A percentile compares a stretch with the other conserved stretches of the same genome.
Conservation (phyloP, 192 early-diverging fungal species). For the Thamnidium elegans region DNA sequence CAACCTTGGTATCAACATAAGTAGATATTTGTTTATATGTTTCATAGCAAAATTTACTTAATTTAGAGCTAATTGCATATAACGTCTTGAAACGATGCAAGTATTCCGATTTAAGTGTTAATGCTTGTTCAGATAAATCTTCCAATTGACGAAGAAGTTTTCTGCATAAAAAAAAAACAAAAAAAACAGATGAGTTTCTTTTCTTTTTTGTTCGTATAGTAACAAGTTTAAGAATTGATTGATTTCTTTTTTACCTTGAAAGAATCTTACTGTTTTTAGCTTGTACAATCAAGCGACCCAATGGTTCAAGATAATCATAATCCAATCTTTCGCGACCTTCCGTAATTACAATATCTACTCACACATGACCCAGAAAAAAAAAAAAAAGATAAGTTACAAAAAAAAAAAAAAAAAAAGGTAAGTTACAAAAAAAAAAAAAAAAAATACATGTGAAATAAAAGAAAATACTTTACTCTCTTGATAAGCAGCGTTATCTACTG, state of each 20-base stretch:
- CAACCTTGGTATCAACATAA: slow-evolving; percentile 48
- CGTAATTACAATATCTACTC: slow-evolving; percentile 35
- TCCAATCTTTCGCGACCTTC: slow-evolving; percentile 43
- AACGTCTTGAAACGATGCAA: slow-evolving; percentile 45
- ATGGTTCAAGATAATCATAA: slow-evolving; percentile 47
- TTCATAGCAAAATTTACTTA: slow-evolving; percentile 47
- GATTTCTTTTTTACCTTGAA: slow-evolving; percentile 40
- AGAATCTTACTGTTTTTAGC: slow-evolving; percentile 55
- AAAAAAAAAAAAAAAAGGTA: slow-evolving; percentile 9
- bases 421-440: slow-evolving; percentile 2
- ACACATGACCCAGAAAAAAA: no score
- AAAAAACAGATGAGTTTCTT: background rate
- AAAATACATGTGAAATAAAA: background rate
- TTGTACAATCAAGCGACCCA: slow-evolving; percentile 38
- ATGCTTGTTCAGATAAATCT: slow-evolving; percentile 52
- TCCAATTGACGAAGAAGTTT: slow-evolving; percentile 65
- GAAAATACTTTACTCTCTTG: slow-evolving; percentile 33
- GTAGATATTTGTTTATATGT: slow-evolving; percentile 35
- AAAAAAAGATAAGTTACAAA: slow-evolving; percentile 2
- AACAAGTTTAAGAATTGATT: no score
- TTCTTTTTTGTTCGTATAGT: background rate
- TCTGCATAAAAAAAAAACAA: slow-evolving; percentile 29
- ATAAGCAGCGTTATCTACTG: slow-evolving; percentile 31
- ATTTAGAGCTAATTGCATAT: slow-evolving; percentile 46
- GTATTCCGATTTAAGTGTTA: slow-evolving; percentile 45